These are phyloP conservation scores for Torulaspora delbrueckii DNA, from an alignment of 805 yeast species.

Conservation along the genomic window DNA sequence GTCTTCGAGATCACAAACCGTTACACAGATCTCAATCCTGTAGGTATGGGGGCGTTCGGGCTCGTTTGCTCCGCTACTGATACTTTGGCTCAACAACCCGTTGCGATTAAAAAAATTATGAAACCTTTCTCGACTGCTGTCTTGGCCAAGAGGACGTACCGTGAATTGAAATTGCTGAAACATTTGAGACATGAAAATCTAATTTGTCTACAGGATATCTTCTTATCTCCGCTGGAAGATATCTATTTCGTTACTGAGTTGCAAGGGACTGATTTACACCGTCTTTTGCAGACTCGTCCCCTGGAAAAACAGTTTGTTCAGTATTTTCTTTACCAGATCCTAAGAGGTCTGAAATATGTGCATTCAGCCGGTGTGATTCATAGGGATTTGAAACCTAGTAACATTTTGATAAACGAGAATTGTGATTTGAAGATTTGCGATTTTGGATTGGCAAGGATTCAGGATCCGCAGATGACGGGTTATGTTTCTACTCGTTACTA, in stretches of 20 bases:
- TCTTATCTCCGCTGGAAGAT: conserved; percentile 90
- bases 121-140: conserved; percentile 95
- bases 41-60: conserved; percentile 99
- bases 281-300: conserved; percentile 87
- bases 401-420: conserved; percentile 80
- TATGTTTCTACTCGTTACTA: conserved; percentile 94
- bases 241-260: conserved; percentile 94
- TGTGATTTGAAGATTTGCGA: conserved; percentile 90
- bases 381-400: conserved; percentile 81
- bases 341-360: conserved; percentile 82
- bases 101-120: conserved; percentile 96
- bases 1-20: conserved; percentile 89
- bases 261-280: conserved; percentile 93
- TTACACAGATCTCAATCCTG: conserved; percentile 90
- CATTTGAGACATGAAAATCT: conserved; percentile 93
- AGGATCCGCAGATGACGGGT: conserved; percentile 99
- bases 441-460: conserved; percentile 92
- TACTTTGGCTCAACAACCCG: conserved; percentile 82
- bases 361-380: conserved; percentile 92
- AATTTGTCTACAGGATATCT: conserved; percentile 88
- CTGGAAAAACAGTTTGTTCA: conserved; percentile 94
- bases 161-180: conserved; percentile 89
- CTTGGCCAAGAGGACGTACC: conserved; percentile 90
- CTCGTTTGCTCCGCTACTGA: conserved; percentile 95
- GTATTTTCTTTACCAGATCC: conserved; percentile 90